Evolutionary conservation across 2,329 filamentous ascomycete species (phyloP).

Genomic region (Clonostachys solani): DNA sequence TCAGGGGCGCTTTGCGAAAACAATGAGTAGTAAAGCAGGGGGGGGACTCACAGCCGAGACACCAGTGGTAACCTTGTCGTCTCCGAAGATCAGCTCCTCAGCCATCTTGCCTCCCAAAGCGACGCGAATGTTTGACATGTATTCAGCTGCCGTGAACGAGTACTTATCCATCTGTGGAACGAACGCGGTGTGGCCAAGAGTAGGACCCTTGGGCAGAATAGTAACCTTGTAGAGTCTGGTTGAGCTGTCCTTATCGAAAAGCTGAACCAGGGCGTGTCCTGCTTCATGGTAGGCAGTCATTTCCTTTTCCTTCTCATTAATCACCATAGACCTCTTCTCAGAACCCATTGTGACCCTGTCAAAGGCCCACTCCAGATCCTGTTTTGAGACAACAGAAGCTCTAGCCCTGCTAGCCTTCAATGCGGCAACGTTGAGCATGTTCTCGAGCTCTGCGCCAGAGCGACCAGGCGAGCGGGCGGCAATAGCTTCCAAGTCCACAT

Average conservation of each 20-base stretch:
- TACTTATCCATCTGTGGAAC: constrained; percentile 92
- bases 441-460: constrained; percentile 93
- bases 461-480: constrained; percentile 87
- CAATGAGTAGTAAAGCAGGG: not conserved
- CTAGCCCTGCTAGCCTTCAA: constrained; percentile 90
- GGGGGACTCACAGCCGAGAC: constrained; percentile 63
- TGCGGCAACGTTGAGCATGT: constrained; percentile 93
- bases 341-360: constrained; percentile 98
- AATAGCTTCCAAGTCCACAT: constrained; percentile 80
- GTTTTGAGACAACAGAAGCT: constrained; percentile 66
- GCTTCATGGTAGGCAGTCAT: constrained; percentile 97
- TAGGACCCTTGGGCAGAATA: constrained; percentile 84
- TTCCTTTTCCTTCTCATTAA: constrained; percentile 89
- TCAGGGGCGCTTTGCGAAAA: not conserved
- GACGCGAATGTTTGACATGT: constrained; percentile 74
- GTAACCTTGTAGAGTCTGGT: constrained; percentile 93
- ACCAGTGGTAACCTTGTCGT: constrained; percentile 88
- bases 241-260: constrained; percentile 69
- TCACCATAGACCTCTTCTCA: constrained; percentile 83
- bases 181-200: constrained; percentile 82
- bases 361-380: constrained; percentile 94
- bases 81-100: constrained; percentile 86
- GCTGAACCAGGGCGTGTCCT: constrained; percentile 85
- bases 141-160: constrained; percentile 80
- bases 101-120: constrained; percentile 83